Conservation (phyloP, 805 yeast species). For the Kuraishia borneana region DNA sequence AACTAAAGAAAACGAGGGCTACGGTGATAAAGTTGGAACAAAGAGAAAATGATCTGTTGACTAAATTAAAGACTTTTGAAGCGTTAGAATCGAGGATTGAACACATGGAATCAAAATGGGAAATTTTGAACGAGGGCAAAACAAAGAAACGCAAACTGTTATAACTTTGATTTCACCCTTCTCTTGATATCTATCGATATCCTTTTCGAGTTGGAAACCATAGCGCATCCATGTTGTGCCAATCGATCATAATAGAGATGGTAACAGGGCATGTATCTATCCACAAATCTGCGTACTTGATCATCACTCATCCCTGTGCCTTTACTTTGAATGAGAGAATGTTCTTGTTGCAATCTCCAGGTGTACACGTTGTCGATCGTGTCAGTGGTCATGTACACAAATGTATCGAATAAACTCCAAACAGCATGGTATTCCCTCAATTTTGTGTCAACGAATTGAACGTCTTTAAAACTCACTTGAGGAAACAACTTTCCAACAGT, state of each 20-base stretch:
- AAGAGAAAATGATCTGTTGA: too few species aligned
- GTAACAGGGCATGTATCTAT: slow-evolving; percentile 82
- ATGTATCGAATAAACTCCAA: slow-evolving; percentile 50
- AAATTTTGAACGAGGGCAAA: neutral
- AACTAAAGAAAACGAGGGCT: too few species aligned
- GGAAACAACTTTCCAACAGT: slow-evolving; percentile 9
- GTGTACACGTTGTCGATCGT: slow-evolving; percentile 50
- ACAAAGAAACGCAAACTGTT: neutral
- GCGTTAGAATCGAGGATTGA: too few species aligned
- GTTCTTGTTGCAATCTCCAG: slow-evolving; percentile 80
- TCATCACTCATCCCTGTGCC: slow-evolving; percentile 78
- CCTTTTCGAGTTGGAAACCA: slow-evolving; percentile 3
- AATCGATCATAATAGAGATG: slow-evolving; percentile 49
- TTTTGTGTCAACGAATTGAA: slow-evolving; percentile 36
- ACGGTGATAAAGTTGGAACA: too few species aligned
- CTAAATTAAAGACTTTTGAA: too few species aligned
- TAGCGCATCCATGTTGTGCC: slow-evolving; percentile 14
- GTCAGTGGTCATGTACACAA: slow-evolving; percentile 52
- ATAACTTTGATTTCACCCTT: neutral
- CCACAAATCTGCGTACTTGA: slow-evolving; percentile 58
- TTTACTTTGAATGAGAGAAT: slow-evolving; percentile 32
- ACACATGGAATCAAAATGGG: too few species aligned
- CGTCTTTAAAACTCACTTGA: slow-evolving; percentile 7
- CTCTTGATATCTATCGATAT: slow-evolving; percentile 6
- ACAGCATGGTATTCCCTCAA: slow-evolving; percentile 37